Base-by-base conservation (phyloP, 306 rosid genomes). In the Hippophae gyantsensis region DNA sequence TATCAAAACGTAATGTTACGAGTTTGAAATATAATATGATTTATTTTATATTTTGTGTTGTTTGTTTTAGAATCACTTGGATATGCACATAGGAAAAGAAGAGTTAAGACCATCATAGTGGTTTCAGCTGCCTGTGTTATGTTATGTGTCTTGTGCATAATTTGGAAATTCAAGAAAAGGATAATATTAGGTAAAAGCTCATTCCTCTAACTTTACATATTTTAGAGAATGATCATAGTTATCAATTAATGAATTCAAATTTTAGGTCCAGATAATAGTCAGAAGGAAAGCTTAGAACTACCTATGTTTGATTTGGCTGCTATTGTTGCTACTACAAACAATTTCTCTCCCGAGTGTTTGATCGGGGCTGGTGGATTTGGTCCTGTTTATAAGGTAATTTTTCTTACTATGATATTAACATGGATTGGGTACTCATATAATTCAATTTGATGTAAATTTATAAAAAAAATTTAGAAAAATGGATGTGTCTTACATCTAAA, bases 321-420 rank as follows among this genome's bases (percentile, higher is more conserved):
- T 5, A 0, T 70, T n/a, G 32, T 38, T n/a, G 12, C 61, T 42
- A 58, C 74, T 6, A 70, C 74, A 26, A 49, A 57, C 7, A 9
- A 49, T 8, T 62, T 70, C 60, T 62, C 74, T 41, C 45, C 11
- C 14, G 26, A n/a, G 13, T 13, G 14, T 42, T 49, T 42, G 52
- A 42, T 56, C 18, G 69, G 74, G 10, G 14, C 54, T 7, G 64
- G 74, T 6, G 64, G 64, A 12, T 70, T 56, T 57, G 74, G 74
- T 13, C 58, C 64, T 3, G 74, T 62, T 2, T 70, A 56, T 52
- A 63, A 70, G 74, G 74, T 70, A 43, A 1, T 8, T 1, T 2
- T 32, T 47, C 6, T 43, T 43, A 8, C 14, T 13, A n/a, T 43
- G 42, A 11, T 6, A 10, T 46, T 0, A 2, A 54, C 1, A 47